Base-by-base conservation (phyloP, 1,139 yeast genomes). In the Blastobotrys indianensis region DNA sequence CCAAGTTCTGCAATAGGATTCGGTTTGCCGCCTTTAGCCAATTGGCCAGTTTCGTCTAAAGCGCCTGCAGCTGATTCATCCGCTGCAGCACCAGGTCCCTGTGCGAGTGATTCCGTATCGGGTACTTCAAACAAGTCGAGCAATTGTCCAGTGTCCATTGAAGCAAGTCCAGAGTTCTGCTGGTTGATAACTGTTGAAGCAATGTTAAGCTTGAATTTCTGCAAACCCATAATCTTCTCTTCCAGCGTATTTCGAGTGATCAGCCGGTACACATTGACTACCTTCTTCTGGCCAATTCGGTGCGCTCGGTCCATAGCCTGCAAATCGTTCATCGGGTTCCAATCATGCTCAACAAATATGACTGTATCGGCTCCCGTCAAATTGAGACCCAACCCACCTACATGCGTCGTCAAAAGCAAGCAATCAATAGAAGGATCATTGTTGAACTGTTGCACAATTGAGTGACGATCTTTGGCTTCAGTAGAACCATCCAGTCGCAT, bases 291-390 rank as follows among this genome's bases (percentile, higher is more conserved):
- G 3, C 99, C 99, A 55, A 94, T 79, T 65, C 99, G 77, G 66
- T 94, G 99, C 0, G 98, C 98, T 61, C 99, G 76, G 64, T 94
- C 99, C 99, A 94, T 94, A 0, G 99, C 99, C 65, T 94, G 99
- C 51, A 94, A 73, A 70, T 94, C 99, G 62, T 88, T 92, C 99
- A 94, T 94, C 20, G 99, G 98, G 63, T 94, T 94, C 99, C 99
- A 94, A 66, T 94, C 99, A 62, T 94, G 99, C 62, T 94, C 99
- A 34, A 94, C 95, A 68, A 94, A 94, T 11, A 94, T 92, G 43
- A 94, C 99, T 0, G 98, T 94, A 63, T 94, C 99, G 0, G 98
- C 98, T 52, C 99, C 98, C 0, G 99, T 94, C 64, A 94, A 74
- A 63, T 94, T 94, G 60, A 94, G 79, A 10, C 99, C 99, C 51